phyloP scores from a whole-genome alignment of 257 asterid genomes.

The Solanum piurae region DNA sequence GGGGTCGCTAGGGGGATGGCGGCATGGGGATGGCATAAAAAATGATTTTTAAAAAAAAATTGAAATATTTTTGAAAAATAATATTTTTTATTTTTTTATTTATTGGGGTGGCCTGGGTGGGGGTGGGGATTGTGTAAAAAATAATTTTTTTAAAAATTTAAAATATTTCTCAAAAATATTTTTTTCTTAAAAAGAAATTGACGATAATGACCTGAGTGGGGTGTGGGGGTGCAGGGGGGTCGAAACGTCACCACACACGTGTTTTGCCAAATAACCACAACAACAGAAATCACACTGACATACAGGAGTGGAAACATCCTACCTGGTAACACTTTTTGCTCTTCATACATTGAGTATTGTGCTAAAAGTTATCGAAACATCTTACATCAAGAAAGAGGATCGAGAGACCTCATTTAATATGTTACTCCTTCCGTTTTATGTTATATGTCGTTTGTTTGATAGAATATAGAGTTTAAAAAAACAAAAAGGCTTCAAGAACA shows the following conservation, averaged over 20 bases:
- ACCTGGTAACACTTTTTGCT: slow-evolving; percentile 45
- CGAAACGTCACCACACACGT: slow-evolving; percentile 84
- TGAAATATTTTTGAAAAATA: too few relatives aligned
- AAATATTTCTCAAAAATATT: too few relatives aligned
- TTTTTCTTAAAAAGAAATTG: too few relatives aligned
- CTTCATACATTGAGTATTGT: background rate
- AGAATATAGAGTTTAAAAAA: background rate
- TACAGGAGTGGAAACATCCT: slow-evolving; percentile 73
- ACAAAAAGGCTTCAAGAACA: background rate
- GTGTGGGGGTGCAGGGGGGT: too few relatives aligned
- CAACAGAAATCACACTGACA: slow-evolving; percentile 71
- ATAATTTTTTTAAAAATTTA: too few relatives aligned
- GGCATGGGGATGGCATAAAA: too few relatives aligned
- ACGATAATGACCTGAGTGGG: too few relatives aligned
- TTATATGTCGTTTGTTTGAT: background rate
- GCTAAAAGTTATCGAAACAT: background rate
- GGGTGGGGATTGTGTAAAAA: too few relatives aligned
- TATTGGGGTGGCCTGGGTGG: too few relatives aligned
- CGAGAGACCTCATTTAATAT: background rate
- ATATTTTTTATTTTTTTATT: too few relatives aligned
- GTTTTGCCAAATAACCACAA: slow-evolving; percentile 82
- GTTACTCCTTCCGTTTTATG: background rate
- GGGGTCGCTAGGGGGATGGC: too few relatives aligned
- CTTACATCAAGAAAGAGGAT: background rate
- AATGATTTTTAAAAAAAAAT: too few relatives aligned